phyloP scores from a whole-genome alignment of 495 filamentous ascomycete genomes.

The Hypoxylon fragiforme region DNA sequence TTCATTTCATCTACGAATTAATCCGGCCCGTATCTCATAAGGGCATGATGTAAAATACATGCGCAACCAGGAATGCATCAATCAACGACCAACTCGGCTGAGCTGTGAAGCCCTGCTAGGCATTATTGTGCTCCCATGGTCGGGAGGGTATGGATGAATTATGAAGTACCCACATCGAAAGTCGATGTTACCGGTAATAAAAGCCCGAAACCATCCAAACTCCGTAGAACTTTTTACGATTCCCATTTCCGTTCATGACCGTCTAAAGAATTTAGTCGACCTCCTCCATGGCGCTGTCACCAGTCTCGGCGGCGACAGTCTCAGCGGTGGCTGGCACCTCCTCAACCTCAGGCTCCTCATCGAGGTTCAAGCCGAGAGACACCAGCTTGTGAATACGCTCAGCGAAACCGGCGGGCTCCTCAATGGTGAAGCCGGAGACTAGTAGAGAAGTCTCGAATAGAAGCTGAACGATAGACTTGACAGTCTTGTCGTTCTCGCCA shows the following conservation, averaged over 20 bases:
- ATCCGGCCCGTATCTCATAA: slow-evolving; percentile 37
- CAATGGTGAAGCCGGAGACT: slow-evolving; percentile 98
- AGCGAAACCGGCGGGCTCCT: slow-evolving; percentile 95
- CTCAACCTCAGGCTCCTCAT: slow-evolving; percentile 81
- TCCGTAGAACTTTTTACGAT: slow-evolving; percentile 49
- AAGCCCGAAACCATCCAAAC: slow-evolving; percentile 48
- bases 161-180: slow-evolving; percentile 41
- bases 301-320: slow-evolving; percentile 56
- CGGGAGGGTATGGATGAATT: slow-evolving; percentile 36
- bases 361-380: slow-evolving; percentile 91
- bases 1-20: slow-evolving; percentile 37
- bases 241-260: slow-evolving; percentile 34
- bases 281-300: slow-evolving; percentile 67
- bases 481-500: slow-evolving; percentile 95
- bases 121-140: slow-evolving; percentile 19
- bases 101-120: slow-evolving; percentile 20
- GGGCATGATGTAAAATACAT: slow-evolving; percentile 40
- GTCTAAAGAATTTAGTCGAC: slow-evolving; percentile 59
- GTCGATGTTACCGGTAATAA: slow-evolving; percentile 39
- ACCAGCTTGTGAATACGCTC: slow-evolving; percentile 99
- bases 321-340: slow-evolving; percentile 63
- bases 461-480: slow-evolving; percentile 97
- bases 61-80: slow-evolving; percentile 27
- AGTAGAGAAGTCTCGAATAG: slow-evolving; percentile 98
- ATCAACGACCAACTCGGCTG: slow-evolving; percentile 18